Evolutionary conservation across 2,329 filamentous ascomycete species (phyloP), one percentile per base, ranked within the genome.

Genomic region (Nemania serpens): DNA sequence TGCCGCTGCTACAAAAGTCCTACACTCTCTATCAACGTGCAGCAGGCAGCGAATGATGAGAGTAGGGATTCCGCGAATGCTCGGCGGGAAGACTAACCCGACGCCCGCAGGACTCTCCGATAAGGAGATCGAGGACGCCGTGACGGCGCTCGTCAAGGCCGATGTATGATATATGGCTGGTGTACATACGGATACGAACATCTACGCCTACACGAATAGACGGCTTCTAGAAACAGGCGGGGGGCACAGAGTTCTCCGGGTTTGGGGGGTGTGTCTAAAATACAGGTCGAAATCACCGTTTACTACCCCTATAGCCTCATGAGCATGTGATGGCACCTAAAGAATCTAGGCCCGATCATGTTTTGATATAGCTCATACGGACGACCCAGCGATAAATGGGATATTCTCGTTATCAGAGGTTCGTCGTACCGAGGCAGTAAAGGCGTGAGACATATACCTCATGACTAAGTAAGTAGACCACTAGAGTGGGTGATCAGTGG

Each of bases 51-150:
- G 25, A 7, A 29, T 7, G 7, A 29, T 29, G 25, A 29, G 25
- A 29, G 25, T 3, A 29, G 25, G 25, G 25, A n/a, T n/a, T n/a
- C n/a, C 25, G 7, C 25, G 25, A 7, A 29, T 4, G 25, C 9
- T 46, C 20, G 25, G 12, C n/a, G 1, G 18, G 13, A 6, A 13
- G 17, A 47, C 41, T 50, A 29, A 48, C 33, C 13, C 3, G 1
- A 9, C 1, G 1, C n/a, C 6, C 10, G 20, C 58, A 81, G 79
- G 84, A 37, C 74, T 87, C 52, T 78, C 81, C 55, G 84, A 86
- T 69, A 85, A 86, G 76, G 79, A 87, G 74, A 84, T 87, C 65
- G 84, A 87, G 74, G 83, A 86, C 10, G 72, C 84, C 2, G 82
- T 87, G 36, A 77, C 82, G 42, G 77, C 78, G 37, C 75, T 87